Evolutionary conservation across 352 stramenopile genomes (phyloP), one percentile per base, ranked within the genome.

Genomic region (Phytophthora ramorum): DNA sequence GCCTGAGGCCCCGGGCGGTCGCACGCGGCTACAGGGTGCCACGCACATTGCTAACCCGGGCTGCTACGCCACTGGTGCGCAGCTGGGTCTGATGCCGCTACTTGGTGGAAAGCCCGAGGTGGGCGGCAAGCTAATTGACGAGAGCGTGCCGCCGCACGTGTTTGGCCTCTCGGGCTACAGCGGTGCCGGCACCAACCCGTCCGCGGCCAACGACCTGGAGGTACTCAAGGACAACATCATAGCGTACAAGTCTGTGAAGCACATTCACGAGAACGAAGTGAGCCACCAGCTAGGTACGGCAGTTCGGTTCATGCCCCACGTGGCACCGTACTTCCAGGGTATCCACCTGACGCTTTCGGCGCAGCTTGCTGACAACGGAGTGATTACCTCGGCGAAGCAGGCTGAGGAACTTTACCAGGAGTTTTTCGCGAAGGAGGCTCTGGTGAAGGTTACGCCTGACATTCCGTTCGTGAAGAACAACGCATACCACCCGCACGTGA

Each of bases 221-320:
- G 73, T 95, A 28, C 80, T 97, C 32, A 30, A 81, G 20, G 87
- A 96, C 74, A 97, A 97, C 73, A 79, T 97, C 50, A 80, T 97
- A 63, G 87, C 89, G 20, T 97, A 97, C 89, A 95, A 95, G 72
- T 94, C 87, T 16, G 89, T 97, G 50, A 82, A 89, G 63, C 90
- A 97, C 76, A 96, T 97, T 60, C 90, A 97, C 68, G 90, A 97
- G 69, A 59, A 82, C 54, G 90, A 97, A 63, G 74, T 95, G 62
- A 92, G 82, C 70, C 79, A 92, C 69, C 90, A 97, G 54, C 65
- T 96, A 16, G 79, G 80, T 44, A 93, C 84, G 40, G 59, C 77
- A 0, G 78, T 98, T 52, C 92, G 92, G 28, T 98, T 98, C 79
- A 98, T 97, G 79, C 93, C 94, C 32, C 93, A 98, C 71, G 89